Conservation (phyloP, 306 rosid species). For the Begonia loranthoides region DNA sequence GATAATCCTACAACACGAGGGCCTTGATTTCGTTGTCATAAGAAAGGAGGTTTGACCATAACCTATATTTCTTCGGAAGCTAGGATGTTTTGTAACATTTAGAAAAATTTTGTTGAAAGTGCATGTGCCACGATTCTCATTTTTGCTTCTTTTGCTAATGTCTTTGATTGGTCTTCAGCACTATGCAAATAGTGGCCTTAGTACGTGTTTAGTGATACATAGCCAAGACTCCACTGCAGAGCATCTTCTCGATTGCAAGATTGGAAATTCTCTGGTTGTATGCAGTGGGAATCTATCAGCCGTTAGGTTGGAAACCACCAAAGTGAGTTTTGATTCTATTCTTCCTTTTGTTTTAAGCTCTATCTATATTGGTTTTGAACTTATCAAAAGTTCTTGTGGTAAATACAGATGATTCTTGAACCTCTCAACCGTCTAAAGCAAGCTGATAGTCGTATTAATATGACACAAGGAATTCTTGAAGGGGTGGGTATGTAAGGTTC, state of each 20-base stretch:
- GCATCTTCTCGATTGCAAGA: slow-evolving; percentile 64
- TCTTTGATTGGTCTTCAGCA: slow-evolving; percentile 39
- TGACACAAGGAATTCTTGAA: slow-evolving; percentile 83
- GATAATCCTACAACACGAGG: no score
- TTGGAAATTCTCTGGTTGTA: slow-evolving; percentile 50
- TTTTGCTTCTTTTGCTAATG: slow-evolving; percentile 5
- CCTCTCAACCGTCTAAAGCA: slow-evolving; percentile 70
- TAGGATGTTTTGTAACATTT: no score
- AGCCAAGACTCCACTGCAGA: slow-evolving; percentile 81
- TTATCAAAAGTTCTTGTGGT: slow-evolving; percentile 9
- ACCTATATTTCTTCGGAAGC: no score
- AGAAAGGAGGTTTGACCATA: no score
- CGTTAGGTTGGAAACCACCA: slow-evolving; percentile 85
- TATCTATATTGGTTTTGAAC: slow-evolving; percentile 8
- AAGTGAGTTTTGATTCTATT: slow-evolving; percentile 35
- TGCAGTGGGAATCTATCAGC: slow-evolving; percentile 73
- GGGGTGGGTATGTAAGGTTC: slow-evolving; percentile 71
- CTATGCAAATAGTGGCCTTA: slow-evolving; percentile 72
- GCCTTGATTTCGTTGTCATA: no score
- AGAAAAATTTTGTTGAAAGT: no score
- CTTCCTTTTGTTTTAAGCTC: slow-evolving; percentile 4
- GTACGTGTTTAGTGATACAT: slow-evolving; percentile 77
- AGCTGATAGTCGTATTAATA: slow-evolving; percentile 71
- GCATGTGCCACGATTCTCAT: no score
- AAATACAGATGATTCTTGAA: slow-evolving; percentile 69